Conservation (phyloP, 139 green algal genomes). For the Volvox reticuliferus region DNA sequence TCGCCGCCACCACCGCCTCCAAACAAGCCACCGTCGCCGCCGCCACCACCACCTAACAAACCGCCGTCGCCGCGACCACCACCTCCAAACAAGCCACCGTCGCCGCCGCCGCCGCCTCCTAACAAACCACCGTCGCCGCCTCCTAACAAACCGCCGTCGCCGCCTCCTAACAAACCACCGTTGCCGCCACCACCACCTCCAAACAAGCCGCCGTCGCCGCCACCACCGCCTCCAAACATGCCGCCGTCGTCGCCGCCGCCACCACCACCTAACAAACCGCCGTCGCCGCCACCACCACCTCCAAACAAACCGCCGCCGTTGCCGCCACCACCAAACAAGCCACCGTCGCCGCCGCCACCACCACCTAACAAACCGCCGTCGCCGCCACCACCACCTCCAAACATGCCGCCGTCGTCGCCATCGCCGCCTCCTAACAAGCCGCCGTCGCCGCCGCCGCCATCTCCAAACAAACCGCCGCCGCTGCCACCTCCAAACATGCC, state of each 20-base stretch:
- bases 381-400: not conserved
- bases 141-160: not conserved
- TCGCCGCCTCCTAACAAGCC: not conserved
- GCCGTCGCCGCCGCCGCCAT: not conserved
- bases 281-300: not conserved
- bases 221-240: not conserved
- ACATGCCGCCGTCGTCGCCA: not conserved
- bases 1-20: not conserved
- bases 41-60: not conserved
- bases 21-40: not conserved
- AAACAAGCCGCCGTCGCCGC: not conserved
- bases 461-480: not conserved
- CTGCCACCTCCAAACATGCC: no score
- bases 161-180: not conserved
- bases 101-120: not conserved
- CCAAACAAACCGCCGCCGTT: not conserved
- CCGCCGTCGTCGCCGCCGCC: not conserved
- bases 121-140: not conserved
- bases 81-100: not conserved
- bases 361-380: not conserved
- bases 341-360: not conserved
- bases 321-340: not conserved
- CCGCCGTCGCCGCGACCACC: not conserved
- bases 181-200: not conserved
- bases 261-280: not conserved